Evolutionary conservation across 306 rosid genomes (phyloP), one percentile per base, ranked within the genome.

Genomic region (Medicago lupulina): DNA sequence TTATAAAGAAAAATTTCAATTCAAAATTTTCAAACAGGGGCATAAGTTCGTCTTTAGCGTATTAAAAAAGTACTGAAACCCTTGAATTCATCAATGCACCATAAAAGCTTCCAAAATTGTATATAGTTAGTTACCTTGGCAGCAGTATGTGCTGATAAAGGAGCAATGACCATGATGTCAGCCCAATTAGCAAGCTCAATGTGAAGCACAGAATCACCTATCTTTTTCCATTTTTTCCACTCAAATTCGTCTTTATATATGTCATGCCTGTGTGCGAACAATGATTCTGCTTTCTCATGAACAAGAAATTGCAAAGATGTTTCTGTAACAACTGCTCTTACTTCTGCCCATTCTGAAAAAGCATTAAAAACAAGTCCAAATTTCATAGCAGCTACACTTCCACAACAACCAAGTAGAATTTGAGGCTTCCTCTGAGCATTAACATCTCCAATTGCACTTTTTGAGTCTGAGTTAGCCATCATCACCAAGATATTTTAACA

Each of bases 81-180:
- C 23, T 21, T 21, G 1, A 21, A 21, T 21, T 21, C 23, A 21
- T 21, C 23, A 21, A 21, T 21, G 23, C 23, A 21, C 23, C 23
- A 21, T 21, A 21, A 21, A 21, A 21, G 23, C 1, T 21, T 21
- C 23, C 23, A 21, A 21, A 21, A 21, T 21, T 21, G 23, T 21
- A 21, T 21, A 21, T 21, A 21, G 23, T 21, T 21, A 21, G 23
- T 21, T 21, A 21, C 23, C 98, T 92, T 95, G 83, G 73, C 95
- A 61, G 92, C 91, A n/a, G 96, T 95, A 80, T 92, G 85, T 25
- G 97, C 93, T 61, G 98, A 95, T 67, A 92, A 77, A 15, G 98
- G 98, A 38, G 97, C 97, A 54, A 95, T 85, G 67, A 95, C 90
- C 88, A 95, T 74, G 74, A 92, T 83, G 64, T 95, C 98, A 77